Conservation (phyloP, 2,329 filamentous ascomycete species). For the Biscogniauxia sp. region DNA sequence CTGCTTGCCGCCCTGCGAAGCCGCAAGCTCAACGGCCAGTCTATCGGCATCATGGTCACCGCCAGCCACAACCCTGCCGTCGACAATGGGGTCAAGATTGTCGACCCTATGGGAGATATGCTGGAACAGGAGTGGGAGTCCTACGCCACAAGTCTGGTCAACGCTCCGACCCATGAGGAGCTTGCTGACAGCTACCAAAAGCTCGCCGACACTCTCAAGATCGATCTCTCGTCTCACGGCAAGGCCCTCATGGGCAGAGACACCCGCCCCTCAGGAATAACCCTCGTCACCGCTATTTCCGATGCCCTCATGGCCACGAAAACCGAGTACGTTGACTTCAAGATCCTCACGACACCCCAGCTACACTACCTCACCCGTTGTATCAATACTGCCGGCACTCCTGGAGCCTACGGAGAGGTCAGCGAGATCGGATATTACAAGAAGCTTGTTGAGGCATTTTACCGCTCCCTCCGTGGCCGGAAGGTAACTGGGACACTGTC, state of each 20-base stretch:
- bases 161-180: slow-evolving; percentile 71
- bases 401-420: slow-evolving; percentile 81
- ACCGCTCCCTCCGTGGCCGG: slow-evolving; percentile 73
- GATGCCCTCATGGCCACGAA: slow-evolving; percentile 76
- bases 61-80: slow-evolving; percentile 87
- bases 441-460: slow-evolving; percentile 84
- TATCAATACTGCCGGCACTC: slow-evolving; percentile 86
- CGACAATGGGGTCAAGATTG: slow-evolving; percentile 92
- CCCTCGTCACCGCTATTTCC: slow-evolving; percentile 73
- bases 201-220: slow-evolving; percentile 71
- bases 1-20: slow-evolving; percentile 86
- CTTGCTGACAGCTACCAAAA: slow-evolving; percentile 74
- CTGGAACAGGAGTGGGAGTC: slow-evolving; percentile 92
- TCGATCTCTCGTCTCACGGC: slow-evolving; percentile 68
- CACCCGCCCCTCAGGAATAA: slow-evolving; percentile 87
- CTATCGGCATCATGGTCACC: slow-evolving; percentile 95
- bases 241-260: slow-evolving; percentile 89
- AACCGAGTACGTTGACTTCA: slow-evolving; percentile 77
- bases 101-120: slow-evolving; percentile 98
- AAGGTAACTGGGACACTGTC: slow-evolving; percentile 72
- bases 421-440: slow-evolving; percentile 93
- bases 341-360: slow-evolving; percentile 93
- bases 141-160: slow-evolving; percentile 85
- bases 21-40: slow-evolving; percentile 83
- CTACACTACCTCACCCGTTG: slow-evolving; percentile 95